These are phyloP conservation scores for Passiflora organensis DNA, from an alignment of 345 rosid genomes.

Conservation along the genomic window DNA sequence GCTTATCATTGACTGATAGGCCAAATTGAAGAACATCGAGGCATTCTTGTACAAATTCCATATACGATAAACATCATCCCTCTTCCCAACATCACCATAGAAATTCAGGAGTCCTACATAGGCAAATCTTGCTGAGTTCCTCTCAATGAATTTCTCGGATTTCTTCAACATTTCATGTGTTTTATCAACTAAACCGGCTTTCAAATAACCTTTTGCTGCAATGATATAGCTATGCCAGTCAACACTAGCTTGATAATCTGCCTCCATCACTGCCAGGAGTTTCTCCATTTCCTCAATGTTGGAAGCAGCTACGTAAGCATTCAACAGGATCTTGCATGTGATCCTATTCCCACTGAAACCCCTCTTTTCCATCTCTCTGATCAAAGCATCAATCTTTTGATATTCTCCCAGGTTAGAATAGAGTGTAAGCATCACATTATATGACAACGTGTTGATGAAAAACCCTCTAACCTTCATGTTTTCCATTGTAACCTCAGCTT, in stretches of 20 bases:
- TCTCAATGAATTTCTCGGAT: not conserved
- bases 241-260: not conserved
- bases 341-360: not conserved
- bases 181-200: not conserved
- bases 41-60: not conserved
- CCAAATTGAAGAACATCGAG: not conserved
- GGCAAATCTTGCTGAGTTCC: not conserved
- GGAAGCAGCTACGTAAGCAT: not conserved
- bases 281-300: conserved; percentile 3
- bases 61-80: not conserved
- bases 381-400: not conserved
- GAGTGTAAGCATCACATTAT: not conserved
- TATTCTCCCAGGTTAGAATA: not conserved
- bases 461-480: conserved; percentile 1
- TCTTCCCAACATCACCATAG: not conserved
- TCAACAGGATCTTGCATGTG: not conserved
- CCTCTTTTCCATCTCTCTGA: conserved; percentile 4
- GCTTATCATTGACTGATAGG: not conserved
- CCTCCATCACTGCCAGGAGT: not conserved
- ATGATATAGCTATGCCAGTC: not conserved
- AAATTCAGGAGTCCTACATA: not conserved
- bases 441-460: not conserved
- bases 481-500: conserved; percentile 3
- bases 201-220: not conserved
- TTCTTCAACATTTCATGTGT: not conserved